phyloP scores from a whole-genome alignment of 306 rosid genomes.

The Cicer cuneatum region DNA sequence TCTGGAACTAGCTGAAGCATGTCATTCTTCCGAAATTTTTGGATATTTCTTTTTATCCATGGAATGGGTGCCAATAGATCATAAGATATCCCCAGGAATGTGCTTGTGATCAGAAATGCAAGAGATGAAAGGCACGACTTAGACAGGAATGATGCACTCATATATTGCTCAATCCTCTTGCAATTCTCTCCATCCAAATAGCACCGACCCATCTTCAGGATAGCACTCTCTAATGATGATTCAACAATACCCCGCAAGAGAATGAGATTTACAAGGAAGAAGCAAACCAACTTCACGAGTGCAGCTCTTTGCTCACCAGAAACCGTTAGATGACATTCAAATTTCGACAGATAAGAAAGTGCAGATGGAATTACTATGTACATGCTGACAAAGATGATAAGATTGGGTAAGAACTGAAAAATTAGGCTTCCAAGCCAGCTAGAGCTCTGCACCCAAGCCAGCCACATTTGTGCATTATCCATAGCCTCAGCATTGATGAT shows the following conservation, averaged over 20 bases:
- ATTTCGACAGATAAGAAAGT: conserved; percentile 91
- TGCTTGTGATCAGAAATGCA: conserved; percentile 87
- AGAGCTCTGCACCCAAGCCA: conserved; percentile 92
- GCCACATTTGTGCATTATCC: conserved; percentile 91
- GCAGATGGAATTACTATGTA: conserved; percentile 84
- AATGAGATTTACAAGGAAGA: conserved; percentile 95
- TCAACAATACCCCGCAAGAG: conserved; percentile 86
- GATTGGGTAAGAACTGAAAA: conserved; percentile 94
- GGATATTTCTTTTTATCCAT: conserved; percentile 86
- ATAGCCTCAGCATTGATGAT: conserved; percentile 88
- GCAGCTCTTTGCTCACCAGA: conserved; percentile 97
- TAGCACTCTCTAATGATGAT: conserved; percentile 84
- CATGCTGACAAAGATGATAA: conserved; percentile 89
- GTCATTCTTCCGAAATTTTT: conserved; percentile 83
- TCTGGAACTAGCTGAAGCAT: conserved; percentile 96
- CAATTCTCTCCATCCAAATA: conserved; percentile 96
- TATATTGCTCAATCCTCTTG: conserved; percentile 95
- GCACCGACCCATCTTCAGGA: conserved; percentile 88
- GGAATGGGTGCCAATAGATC: conserved; percentile 96
- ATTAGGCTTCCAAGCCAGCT: conserved; percentile 90
- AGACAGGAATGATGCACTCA: conserved; percentile 91
- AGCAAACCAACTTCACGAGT: conserved; percentile 94
- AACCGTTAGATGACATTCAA: conserved; percentile 88
- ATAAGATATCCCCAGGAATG: conserved; percentile 93
- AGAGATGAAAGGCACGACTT: conserved; percentile 96